phyloP scores from a whole-genome alignment of 805 yeast species.

The Candida sanyiensis region DNA sequence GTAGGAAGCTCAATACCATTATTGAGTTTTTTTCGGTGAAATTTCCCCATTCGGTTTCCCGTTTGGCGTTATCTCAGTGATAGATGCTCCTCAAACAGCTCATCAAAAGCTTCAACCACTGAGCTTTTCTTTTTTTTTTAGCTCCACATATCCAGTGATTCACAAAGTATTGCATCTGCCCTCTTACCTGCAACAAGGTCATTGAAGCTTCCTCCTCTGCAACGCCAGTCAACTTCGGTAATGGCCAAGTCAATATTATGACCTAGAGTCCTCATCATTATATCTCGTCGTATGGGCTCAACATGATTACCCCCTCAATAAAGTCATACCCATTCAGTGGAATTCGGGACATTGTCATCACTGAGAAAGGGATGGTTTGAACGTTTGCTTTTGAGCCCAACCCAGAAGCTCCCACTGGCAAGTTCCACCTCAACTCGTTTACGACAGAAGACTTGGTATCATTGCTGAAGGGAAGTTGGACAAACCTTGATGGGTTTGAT shows the following conservation, averaged over 20 bases:
- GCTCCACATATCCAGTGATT: conserved; percentile 47
- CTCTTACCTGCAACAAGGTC: conserved; percentile 42
- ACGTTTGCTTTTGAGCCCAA: conserved; percentile 42
- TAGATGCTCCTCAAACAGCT: conserved; percentile 61
- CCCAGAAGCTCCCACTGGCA: conserved; percentile 62
- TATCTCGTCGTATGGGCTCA: conserved; percentile 30
- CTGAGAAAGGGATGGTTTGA: conserved; percentile 60
- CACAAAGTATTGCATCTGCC: conserved; percentile 42
- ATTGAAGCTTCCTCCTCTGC: conserved; percentile 45
- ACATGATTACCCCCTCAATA: conserved; percentile 38
- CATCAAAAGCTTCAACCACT: conserved; percentile 67
- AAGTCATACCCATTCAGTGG: conserved; percentile 52
- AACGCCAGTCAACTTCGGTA: conserved; percentile 74
- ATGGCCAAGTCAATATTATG: conserved; percentile 32
- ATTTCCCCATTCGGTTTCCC: conserved; percentile 75
- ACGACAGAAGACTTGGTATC: conserved; percentile 35
- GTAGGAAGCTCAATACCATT: conserved; percentile 36
- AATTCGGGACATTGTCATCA: conserved; percentile 43
- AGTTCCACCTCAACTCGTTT: conserved; percentile 29
- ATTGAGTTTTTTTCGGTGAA: conserved; percentile 45
- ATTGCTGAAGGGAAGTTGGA: conserved; percentile 36
- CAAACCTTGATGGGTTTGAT: conserved; percentile 34
- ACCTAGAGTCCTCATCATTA: conserved; percentile 20
- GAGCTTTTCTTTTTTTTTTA: conserved; percentile 38
- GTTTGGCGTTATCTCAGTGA: conserved; percentile 40